phyloP scores from a whole-genome alignment of 495 filamentous ascomycete species.

The Annulohypoxylon bovei region DNA sequence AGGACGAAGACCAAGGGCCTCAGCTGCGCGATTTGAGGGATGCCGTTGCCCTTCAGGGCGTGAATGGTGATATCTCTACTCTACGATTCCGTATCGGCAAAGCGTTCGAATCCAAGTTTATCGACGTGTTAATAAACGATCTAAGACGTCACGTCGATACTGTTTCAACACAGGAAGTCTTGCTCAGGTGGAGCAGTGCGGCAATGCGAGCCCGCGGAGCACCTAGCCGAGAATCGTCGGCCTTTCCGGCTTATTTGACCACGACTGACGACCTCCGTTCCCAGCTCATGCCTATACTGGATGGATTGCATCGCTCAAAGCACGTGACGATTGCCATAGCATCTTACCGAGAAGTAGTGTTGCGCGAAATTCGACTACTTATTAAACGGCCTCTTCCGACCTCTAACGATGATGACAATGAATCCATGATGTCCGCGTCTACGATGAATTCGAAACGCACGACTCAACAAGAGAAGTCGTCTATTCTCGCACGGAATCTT shows the following conservation, averaged over 20 bases:
- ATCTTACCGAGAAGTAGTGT: constrained; percentile 84
- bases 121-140: constrained; percentile 81
- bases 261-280: constrained; percentile 73
- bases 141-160: constrained; percentile 82
- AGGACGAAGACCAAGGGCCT: constrained; percentile 46
- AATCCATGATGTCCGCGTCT: constrained; percentile 87
- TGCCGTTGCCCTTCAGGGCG: constrained; percentile 81
- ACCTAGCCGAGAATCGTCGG: constrained; percentile 71
- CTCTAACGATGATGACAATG: constrained; percentile 91
- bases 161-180: constrained; percentile 74
- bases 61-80: constrained; percentile 76
- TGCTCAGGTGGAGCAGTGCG: constrained; percentile 76
- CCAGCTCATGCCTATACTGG: constrained; percentile 71
- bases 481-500: constrained; percentile 89
- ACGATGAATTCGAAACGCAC: constrained; percentile 75
- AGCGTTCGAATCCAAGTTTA: constrained; percentile 82
- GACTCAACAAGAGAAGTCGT: constrained; percentile 88
- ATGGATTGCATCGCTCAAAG: constrained; percentile 80
- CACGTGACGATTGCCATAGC: constrained; percentile 81
- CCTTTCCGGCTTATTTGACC: constrained; percentile 77
- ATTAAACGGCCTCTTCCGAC: constrained; percentile 88
- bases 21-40: constrained; percentile 75
- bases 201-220: constrained; percentile 66
- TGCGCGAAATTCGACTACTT: constrained; percentile 86
- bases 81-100: constrained; percentile 85